These are phyloP conservation scores for Scenedesmus sp. DNA, from an alignment of 163 green algal species.

Conservation along the genomic window DNA sequence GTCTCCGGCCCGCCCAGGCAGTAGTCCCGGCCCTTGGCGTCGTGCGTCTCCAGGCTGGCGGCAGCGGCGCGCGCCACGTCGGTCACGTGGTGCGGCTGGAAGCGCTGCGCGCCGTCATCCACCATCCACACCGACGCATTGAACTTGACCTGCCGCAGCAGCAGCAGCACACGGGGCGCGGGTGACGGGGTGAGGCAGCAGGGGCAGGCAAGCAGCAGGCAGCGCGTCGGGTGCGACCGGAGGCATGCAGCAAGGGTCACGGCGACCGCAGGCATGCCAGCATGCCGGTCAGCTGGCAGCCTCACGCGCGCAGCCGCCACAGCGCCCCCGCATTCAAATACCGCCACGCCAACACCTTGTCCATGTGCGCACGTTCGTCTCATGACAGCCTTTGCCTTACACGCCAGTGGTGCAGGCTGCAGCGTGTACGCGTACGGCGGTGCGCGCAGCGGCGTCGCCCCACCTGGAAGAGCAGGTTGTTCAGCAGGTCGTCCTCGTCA, in stretches of 20 bases:
- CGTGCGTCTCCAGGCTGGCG: constrained; percentile 75
- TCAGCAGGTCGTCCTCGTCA: constrained; percentile 96
- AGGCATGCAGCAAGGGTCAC: no score
- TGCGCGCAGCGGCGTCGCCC: not conserved
- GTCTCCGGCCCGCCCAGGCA: constrained; percentile 92
- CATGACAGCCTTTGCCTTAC: no score
- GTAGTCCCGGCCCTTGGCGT: constrained; percentile 86
- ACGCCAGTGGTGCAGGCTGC: not conserved
- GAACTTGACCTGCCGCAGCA: constrained; percentile 66
- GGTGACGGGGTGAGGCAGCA: not conserved
- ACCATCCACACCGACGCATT: constrained; percentile 83
- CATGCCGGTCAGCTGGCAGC: no score
- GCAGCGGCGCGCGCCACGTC: constrained; percentile 93
- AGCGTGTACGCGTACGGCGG: no score
- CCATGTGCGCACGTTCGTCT: no score
- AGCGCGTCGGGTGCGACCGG: no score
- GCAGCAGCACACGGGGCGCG: not conserved
- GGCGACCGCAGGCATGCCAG: no score
- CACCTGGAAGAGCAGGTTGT: constrained; percentile 81
- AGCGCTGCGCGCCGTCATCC: constrained; percentile 77
- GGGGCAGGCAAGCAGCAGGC: not conserved
- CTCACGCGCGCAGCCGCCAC: no score
- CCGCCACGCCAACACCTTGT: not conserved
- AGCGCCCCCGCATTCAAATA: no score
- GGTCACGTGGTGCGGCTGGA: constrained; percentile 86